Evolutionary conservation across 306 rosid species (phyloP), one percentile per base, ranked within the genome.

Genomic region (Ceratonia siliqua): DNA sequence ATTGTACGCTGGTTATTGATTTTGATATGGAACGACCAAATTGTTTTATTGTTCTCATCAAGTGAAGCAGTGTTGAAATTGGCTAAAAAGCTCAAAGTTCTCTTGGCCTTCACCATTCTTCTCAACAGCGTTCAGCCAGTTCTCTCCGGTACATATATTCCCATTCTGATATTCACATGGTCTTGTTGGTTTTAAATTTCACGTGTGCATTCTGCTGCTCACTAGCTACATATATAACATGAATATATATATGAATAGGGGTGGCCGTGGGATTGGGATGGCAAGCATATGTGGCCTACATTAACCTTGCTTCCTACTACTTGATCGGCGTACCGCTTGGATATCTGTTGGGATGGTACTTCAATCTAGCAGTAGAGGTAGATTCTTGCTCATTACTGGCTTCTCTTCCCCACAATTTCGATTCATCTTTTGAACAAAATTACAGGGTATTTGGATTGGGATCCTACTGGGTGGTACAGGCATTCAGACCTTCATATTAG

Each of bases 381-480:
- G 2, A 52, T 33, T 11, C 18, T 12, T 9, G 48, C 9, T 36
- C 11, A 36, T 5, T 6, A 8, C 10, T 36, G 10, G 9, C 6
- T 28, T 28, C 2, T 28, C 32, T 1, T 28, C 4, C 4, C 4
- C 32, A 28, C 4, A 28, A 28, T 28, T 28, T 28, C 32, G 32
- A 28, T 4, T 28, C 32, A 28, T 28, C 4, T 4, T 28, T 28
- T 2, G 32, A 4, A 28, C 32, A 28, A 28, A 2, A 28, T 36
- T 6, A 36, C 75, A 84, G 85, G 88, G 85, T 35, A 63, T 81
- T 11, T 84, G 88, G 88, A 83, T 81, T 36, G 85, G 85, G n/a
- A 84, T 84, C 85, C 69, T 84, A 18, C 74, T 84, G 13, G 88
- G 88, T 11, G 88, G 88, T 35, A 84, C 83, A 1, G 83, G 68